Evolutionary conservation across 129 eudicot genomes (phyloP).

Genomic region (Smallanthus sonchifolius): DNA sequence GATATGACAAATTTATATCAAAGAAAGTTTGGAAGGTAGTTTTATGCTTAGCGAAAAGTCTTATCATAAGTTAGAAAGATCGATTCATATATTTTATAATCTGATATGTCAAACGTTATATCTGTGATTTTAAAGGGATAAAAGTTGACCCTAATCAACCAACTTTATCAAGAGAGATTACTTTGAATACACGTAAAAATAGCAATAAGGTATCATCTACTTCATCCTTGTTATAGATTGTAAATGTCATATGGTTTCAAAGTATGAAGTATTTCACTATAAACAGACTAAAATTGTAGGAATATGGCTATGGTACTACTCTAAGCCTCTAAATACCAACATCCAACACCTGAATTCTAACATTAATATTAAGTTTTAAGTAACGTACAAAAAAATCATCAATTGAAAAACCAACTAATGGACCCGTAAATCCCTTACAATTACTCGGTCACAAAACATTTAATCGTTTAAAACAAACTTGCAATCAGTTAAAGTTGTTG

Average conservation of each 20-base stretch:
- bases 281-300: not conserved
- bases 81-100: not conserved
- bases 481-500: not conserved
- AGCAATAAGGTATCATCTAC: too few species aligned
- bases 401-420: not conserved
- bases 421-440: not conserved
- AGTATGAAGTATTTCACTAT: not conserved
- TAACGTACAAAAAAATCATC: not conserved
- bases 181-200: not conserved
- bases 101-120: not conserved
- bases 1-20: too few species aligned
- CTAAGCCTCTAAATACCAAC: not conserved
- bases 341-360: not conserved
- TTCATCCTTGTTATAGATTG: not conserved
- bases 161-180: not conserved
- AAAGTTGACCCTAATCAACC: not conserved
- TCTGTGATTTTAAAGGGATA: not conserved
- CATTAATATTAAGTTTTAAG: not conserved
- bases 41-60: too few species aligned
- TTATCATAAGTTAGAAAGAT: too few species aligned
- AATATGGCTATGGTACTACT: too few species aligned
- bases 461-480: not conserved
- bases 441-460: not conserved
- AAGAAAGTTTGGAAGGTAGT: too few species aligned
- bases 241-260: not conserved